phyloP scores from a whole-genome alignment of 306 rosid species.

The Oxytropis ochrocephala region DNA sequence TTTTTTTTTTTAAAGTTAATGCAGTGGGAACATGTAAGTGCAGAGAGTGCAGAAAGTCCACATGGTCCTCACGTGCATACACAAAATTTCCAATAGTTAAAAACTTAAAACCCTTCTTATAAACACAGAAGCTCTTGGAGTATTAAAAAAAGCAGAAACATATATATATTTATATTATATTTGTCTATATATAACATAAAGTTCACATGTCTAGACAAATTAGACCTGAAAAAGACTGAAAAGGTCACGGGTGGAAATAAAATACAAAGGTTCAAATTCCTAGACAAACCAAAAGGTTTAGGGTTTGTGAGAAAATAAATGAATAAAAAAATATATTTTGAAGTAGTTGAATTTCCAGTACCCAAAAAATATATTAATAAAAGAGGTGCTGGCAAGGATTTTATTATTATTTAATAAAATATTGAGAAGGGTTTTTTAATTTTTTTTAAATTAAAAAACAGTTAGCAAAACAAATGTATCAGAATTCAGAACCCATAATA shows the following conservation, averaged over 20 bases:
- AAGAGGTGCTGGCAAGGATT: not conserved
- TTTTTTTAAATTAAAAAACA: no score
- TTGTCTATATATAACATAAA: not conserved
- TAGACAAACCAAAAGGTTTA: slow-evolving; percentile 21
- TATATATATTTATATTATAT: not conserved
- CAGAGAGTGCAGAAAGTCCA: slow-evolving; percentile 5
- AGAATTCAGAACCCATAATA: not conserved
- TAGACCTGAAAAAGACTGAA: slow-evolving; percentile 26
- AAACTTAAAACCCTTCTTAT: not conserved
- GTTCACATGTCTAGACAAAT: slow-evolving; percentile 14
- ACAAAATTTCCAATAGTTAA: slow-evolving; percentile 8
- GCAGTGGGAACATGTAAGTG: not conserved
- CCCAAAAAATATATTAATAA: slow-evolving; percentile 13
- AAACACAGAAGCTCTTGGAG: not conserved
- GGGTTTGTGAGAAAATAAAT: slow-evolving; percentile 18
- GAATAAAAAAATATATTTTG: not conserved
- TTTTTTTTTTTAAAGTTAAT: not conserved
- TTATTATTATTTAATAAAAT: not conserved
- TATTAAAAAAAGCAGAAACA: not conserved
- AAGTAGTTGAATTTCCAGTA: slow-evolving; percentile 9
- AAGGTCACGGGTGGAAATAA: slow-evolving; percentile 46
- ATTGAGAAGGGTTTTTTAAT: no score
- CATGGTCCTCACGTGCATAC: slow-evolving; percentile 24
- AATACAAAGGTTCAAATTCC: slow-evolving; percentile 35
- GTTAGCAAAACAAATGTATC: no score